Evolutionary conservation across 805 yeast species (phyloP).

Genomic region (Spathaspora boniae): DNA sequence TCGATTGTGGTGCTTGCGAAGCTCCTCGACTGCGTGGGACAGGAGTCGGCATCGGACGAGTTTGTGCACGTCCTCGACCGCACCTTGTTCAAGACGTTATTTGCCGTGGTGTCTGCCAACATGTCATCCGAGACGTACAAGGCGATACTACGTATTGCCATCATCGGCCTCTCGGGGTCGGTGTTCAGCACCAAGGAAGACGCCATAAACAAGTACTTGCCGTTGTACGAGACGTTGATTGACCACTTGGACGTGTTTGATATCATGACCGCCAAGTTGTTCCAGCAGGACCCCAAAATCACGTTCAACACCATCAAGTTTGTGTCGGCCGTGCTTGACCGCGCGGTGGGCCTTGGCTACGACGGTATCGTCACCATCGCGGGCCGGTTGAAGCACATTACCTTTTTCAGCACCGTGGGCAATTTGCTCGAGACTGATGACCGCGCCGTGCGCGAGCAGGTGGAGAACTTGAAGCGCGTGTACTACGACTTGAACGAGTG

Average conservation of each 20-base stretch:
- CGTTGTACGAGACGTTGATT: slow-evolving; percentile 34
- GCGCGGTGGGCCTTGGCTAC: slow-evolving; percentile 40
- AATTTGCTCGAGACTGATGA: slow-evolving; percentile 39
- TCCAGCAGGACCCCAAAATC: slow-evolving; percentile 42
- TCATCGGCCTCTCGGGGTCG: slow-evolving; percentile 40
- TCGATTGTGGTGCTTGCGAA: slow-evolving; percentile 53
- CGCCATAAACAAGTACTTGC: slow-evolving; percentile 31
- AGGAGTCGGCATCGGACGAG: slow-evolving; percentile 37
- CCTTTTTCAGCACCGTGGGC: slow-evolving; percentile 43
- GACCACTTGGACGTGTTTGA: slow-evolving; percentile 40
- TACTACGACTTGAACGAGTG: slow-evolving; percentile 35
- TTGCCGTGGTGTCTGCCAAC: slow-evolving; percentile 38
- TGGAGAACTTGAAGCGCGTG: slow-evolving; percentile 27
- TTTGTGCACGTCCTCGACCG: slow-evolving; percentile 37
- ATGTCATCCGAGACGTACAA: slow-evolving; percentile 45
- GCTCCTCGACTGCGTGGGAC: slow-evolving; percentile 42
- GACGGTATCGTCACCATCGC: slow-evolving; percentile 43
- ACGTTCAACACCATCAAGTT: slow-evolving; percentile 42
- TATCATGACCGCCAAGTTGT: slow-evolving; percentile 40
- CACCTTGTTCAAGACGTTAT: slow-evolving; percentile 36
- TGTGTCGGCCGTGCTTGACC: slow-evolving; percentile 41
- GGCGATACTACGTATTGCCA: slow-evolving; percentile 42
- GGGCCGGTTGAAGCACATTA: slow-evolving; percentile 45
- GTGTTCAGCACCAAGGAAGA: slow-evolving; percentile 37
- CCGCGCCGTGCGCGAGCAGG: slow-evolving; percentile 25